Percentiles rank a stretch among this genome's conserved stretches.
phyloP scores from a whole-genome alignment of 2,329 filamentous ascomycete genomes.

The Aspergillus novoparasiticus region DNA sequence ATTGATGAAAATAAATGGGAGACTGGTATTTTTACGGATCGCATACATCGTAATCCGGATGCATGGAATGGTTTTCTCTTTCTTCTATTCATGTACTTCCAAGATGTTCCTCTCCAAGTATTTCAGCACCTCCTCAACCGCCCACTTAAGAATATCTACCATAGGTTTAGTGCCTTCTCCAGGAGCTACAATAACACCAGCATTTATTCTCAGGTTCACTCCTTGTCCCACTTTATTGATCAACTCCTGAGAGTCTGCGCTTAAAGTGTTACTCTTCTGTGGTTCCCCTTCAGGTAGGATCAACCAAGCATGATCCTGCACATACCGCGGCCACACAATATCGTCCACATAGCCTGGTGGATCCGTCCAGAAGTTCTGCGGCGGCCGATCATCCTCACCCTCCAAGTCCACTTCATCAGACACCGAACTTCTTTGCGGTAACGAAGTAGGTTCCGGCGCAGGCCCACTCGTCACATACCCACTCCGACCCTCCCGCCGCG shows the following conservation, averaged over 20 bases:
- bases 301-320: constrained; percentile 76
- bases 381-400: constrained; percentile 39
- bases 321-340: constrained; percentile 96
- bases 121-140: constrained; percentile 63
- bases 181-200: constrained; percentile 50
- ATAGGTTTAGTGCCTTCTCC: constrained; percentile 60
- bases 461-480: constrained; percentile 52
- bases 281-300: constrained; percentile 67
- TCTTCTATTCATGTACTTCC: background rate
- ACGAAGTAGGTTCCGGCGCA: constrained; percentile 29
- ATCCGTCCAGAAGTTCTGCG: constrained; percentile 89
- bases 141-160: constrained; percentile 67
- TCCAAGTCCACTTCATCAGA: constrained; percentile 30
- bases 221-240: constrained; percentile 37
- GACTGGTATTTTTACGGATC: background rate
- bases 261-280: constrained; percentile 37
- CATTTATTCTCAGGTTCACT: constrained; percentile 48
- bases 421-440: constrained; percentile 2
- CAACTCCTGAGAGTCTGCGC: constrained; percentile 29
- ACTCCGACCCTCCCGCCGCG: constrained; percentile 42
- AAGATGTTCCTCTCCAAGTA: constrained; percentile 19
- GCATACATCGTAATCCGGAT: background rate
- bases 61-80: too few relatives aligned
- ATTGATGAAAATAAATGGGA: background rate
- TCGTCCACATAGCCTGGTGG: constrained; percentile 92